A percentile compares a stretch with the other conserved stretches of the same genome.
phyloP scores from a whole-genome alignment of 306 rosid species.

The Dalbergia cochinchinensis region DNA sequence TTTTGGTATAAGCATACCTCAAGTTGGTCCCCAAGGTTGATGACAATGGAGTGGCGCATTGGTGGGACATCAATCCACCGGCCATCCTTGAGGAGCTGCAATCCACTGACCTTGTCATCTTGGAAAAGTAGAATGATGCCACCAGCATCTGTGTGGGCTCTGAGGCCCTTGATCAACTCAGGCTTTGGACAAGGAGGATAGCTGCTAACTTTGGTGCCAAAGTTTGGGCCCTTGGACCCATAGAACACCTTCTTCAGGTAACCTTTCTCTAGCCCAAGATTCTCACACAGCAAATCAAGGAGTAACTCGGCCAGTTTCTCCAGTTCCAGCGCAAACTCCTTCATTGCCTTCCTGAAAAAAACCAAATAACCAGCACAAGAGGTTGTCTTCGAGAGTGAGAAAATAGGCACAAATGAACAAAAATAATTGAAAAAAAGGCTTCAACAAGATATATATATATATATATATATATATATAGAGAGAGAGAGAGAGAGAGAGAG shows the following conservation, averaged over 20 bases:
- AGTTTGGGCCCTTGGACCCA: conserved; percentile 82
- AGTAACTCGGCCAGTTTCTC: conserved; percentile 78
- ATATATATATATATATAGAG: too few relatives aligned
- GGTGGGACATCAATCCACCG: conserved; percentile 93
- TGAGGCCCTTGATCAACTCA: conserved; percentile 78
- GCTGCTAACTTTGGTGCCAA: conserved; percentile 85
- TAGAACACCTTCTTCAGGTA: conserved; percentile 73
- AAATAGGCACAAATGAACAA: not conserved
- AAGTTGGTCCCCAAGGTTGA: conserved; percentile 90
- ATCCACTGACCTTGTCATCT: conserved; percentile 87
- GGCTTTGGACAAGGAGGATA: conserved; percentile 96
- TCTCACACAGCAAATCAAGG: conserved; percentile 79
- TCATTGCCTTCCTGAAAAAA: conserved; percentile 68
- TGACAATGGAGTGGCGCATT: conserved; percentile 85
- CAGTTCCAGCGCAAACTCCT: conserved; percentile 63
- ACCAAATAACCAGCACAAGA: not conserved
- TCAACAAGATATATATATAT: not conserved
- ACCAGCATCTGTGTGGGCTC: conserved; percentile 95
- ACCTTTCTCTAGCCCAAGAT: conserved; percentile 79
- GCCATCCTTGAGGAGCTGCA: conserved; percentile 86
- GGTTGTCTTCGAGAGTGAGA: not conserved
- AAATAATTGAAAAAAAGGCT: not conserved
- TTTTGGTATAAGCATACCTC: conserved; percentile 61
- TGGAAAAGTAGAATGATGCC: conserved; percentile 88
- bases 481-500: too few relatives aligned